Evolutionary conservation across 495 filamentous ascomycete genomes (phyloP).

Genomic region (Talaromyces adpressus): DNA sequence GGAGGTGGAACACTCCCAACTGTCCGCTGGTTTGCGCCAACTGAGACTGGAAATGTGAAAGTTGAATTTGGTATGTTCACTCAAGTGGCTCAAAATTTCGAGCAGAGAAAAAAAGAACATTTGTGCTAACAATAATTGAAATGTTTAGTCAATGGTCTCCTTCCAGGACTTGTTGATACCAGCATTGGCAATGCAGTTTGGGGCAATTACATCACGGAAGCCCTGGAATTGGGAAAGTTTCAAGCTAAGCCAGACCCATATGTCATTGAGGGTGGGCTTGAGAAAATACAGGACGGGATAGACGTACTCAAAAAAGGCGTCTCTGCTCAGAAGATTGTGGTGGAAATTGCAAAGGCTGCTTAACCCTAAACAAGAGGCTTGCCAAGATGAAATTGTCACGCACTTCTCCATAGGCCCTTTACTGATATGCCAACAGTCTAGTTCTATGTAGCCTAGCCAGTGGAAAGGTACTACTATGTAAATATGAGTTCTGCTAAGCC

Average conservation of each 20-base stretch:
- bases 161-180: not conserved
- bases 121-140: not conserved
- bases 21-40: not conserved
- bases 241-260: slow-evolving; percentile 24
- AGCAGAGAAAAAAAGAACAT: not conserved
- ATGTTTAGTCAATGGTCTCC: not conserved
- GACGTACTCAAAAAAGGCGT: slow-evolving; percentile 25
- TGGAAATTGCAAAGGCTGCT: slow-evolving; percentile 5
- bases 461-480: not conserved
- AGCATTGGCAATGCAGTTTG: slow-evolving; percentile 29
- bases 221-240: slow-evolving; percentile 18
- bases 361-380: not conserved
- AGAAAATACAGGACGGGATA: slow-evolving; percentile 25
- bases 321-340: slow-evolving; percentile 28
- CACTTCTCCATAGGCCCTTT: not conserved
- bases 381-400: not conserved
- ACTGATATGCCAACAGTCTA: not conserved
- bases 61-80: not conserved
- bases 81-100: not conserved
- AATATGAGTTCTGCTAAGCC: not conserved
- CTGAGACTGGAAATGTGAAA: not conserved
- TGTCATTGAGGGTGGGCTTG: slow-evolving; percentile 27
- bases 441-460: not conserved
- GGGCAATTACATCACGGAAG: slow-evolving; percentile 30
- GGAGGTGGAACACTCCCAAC: slow-evolving; percentile 28